Base-by-base conservation (phyloP, 2,329 filamentous ascomycete genomes). In the Cordyceps javanica region DNA sequence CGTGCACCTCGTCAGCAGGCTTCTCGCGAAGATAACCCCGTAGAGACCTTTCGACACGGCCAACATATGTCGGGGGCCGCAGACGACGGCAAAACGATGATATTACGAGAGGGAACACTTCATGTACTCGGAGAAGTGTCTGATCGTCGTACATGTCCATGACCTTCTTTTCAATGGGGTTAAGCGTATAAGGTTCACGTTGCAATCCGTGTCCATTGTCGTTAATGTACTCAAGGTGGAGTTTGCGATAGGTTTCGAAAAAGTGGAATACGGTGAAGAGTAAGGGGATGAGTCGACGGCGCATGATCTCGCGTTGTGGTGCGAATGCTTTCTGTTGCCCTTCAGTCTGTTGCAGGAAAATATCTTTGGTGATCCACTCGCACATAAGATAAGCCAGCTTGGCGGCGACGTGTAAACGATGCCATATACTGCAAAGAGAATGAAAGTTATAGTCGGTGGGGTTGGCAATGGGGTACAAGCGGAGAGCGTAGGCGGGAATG, bases 211-310 rank as follows among this genome's bases (percentile, higher is more conserved):
- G 72, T 13, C 80, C 78, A 57, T 82, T 74, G 49, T 81, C 73
- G 50, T 73, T 71, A 25, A 87, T 75, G 60, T 82, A 81, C 62
- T 82, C 71, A 8, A 85, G 68, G 62, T 87, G 82, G 3, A 85
- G 72, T 39, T 75, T 77, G 59, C 84, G 80, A 65, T 85, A 86
- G 1, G 76, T 83, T 66, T 87, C 84, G 66, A 87, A 87, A 65
- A 87, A 87, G 67, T 87, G 84, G 62, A 87, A 87, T 25, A 86
- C 74, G 13, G 83, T 86, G 62, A 87, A 87, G 16, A 87, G 74
- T 8, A 86, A 68, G 1, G 84, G 84, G 57, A 86, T 84, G 9
- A 87, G 71, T 51, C 84, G 78, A 60, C 82, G 81, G 49, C 83
- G 81, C 84, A 87, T 87, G 14, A 84, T 77, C 67, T 83, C 81